phyloP scores from a whole-genome alignment of 164 flowering plant species.

The Magnolia changhungtana region DNA sequence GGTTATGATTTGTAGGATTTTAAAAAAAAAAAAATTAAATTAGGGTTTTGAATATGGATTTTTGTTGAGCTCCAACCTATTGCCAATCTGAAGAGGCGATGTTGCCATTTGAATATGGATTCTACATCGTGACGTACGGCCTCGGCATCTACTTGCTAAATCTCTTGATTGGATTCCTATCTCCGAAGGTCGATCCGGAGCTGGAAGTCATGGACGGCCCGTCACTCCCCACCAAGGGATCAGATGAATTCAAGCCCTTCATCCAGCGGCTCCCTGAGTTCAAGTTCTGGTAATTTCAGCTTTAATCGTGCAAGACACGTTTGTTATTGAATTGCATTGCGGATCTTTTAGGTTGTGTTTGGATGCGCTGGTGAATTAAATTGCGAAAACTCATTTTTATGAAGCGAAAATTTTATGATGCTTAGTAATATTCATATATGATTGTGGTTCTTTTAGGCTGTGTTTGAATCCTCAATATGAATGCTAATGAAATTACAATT shows the following conservation, averaged over 20 bases:
- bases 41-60: too few species aligned
- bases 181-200: slow-evolving; percentile 83
- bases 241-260: slow-evolving; percentile 87
- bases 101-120: too few species aligned
- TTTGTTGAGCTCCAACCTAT: too few species aligned
- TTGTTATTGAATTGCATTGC: not conserved
- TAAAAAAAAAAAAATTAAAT: too few species aligned
- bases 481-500: too few species aligned
- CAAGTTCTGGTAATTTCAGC: slow-evolving; percentile 66
- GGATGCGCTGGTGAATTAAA: not conserved
- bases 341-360: not conserved
- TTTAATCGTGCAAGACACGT: not conserved
- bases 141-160: slow-evolving; percentile 73
- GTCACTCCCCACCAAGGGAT: slow-evolving; percentile 69
- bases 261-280: slow-evolving; percentile 91
- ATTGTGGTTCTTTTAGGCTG: too few species aligned
- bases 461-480: too few species aligned
- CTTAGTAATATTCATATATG: too few species aligned
- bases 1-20: too few species aligned
- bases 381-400: not conserved
- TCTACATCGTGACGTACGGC: slow-evolving; percentile 73
- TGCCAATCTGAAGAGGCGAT: too few species aligned
- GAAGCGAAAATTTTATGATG: not conserved
- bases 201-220: slow-evolving; percentile 65
- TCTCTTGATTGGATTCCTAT: slow-evolving; percentile 80